Conservation (phyloP, 495 filamentous ascomycete species). For the Glutinoglossum americanum region DNA sequence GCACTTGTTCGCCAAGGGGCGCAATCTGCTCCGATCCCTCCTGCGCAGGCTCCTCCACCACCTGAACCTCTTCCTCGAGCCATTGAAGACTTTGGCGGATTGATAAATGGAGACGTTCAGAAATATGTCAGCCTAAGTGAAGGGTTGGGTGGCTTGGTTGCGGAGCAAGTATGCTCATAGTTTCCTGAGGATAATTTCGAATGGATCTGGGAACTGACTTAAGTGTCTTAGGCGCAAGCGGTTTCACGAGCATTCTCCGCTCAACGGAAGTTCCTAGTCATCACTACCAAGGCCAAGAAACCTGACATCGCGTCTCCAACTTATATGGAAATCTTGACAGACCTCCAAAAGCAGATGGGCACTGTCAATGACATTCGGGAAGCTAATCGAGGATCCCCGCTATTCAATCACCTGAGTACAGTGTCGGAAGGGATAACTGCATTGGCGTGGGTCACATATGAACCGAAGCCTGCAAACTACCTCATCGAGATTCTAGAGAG, state of each 20-base stretch:
- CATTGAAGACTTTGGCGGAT: slow-evolving; percentile 65
- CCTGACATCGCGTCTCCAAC: slow-evolving; percentile 46
- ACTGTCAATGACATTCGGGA: slow-evolving; percentile 59
- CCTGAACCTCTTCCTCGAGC: slow-evolving; percentile 44
- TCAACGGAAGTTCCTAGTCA: slow-evolving; percentile 67
- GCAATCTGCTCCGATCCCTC: slow-evolving; percentile 16
- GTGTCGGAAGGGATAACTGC: slow-evolving; percentile 77
- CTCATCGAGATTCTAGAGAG: slow-evolving; percentile 56
- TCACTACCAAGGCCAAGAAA: slow-evolving; percentile 82
- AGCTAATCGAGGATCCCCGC: slow-evolving; percentile 42
- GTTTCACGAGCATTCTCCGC: slow-evolving; percentile 51
- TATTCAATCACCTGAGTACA: slow-evolving; percentile 59
- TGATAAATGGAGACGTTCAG: slow-evolving; percentile 54
- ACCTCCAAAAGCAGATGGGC: slow-evolving; percentile 57
- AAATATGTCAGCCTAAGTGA: slow-evolving; percentile 60
- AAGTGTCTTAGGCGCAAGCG: slow-evolving; percentile 26
- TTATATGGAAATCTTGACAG: slow-evolving; percentile 56
- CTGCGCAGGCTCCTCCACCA: slow-evolving; percentile 18
- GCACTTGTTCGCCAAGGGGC: slow-evolving; percentile 7
- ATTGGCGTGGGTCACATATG: slow-evolving; percentile 66
- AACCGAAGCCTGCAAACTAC: slow-evolving; percentile 58
- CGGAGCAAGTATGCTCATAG: slow-evolving; percentile 44
- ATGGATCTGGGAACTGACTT: not conserved
- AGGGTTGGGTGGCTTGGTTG: slow-evolving; percentile 53
- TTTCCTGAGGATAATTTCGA: not conserved